A percentile compares a stretch with the other conserved stretches of the same genome.
Conservation (phyloP, 257 asterid species). For the Salvia rosmarinus region DNA sequence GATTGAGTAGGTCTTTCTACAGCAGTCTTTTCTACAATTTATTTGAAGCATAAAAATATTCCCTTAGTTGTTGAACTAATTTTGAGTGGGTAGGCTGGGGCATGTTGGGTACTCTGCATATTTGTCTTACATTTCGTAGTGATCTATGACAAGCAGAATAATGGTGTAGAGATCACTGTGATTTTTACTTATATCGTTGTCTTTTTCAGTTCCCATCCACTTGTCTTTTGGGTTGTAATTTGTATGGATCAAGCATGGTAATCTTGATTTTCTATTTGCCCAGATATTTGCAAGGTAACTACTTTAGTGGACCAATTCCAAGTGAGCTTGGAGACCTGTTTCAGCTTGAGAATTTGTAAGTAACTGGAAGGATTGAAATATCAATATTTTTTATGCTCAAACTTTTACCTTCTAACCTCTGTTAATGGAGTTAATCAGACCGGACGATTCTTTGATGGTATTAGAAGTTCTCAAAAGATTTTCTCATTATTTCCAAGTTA, state of each 20-base stretch:
- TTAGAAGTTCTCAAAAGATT: background rate
- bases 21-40: conserved; percentile 24
- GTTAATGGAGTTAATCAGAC: conserved; percentile 20
- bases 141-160: conserved; percentile 25
- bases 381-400: conserved; percentile 2
- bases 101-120: conserved; percentile 11
- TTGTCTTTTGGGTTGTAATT: conserved; percentile 17
- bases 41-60: conserved; percentile 5
- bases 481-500: background rate
- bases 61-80: conserved; percentile 14
- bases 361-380: conserved; percentile 26
- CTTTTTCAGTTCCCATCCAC: conserved; percentile 11
- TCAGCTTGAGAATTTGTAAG: conserved; percentile 75
- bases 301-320: conserved; percentile 78
- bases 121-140: conserved; percentile 28
- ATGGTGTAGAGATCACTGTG: conserved; percentile 15
- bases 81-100: conserved; percentile 20
- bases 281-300: conserved; percentile 89
- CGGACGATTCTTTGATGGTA: background rate
- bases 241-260: conserved; percentile 20
- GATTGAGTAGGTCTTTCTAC: conserved; percentile 13
- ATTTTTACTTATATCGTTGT: background rate
- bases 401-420: conserved; percentile 15
- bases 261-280: conserved; percentile 30
- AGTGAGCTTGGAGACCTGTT: conserved; percentile 69